Percentiles rank a stretch among this genome's conserved stretches.
Conservation (phyloP, 2,329 filamentous ascomycete genomes). For the Microcera coccophila region DNA sequence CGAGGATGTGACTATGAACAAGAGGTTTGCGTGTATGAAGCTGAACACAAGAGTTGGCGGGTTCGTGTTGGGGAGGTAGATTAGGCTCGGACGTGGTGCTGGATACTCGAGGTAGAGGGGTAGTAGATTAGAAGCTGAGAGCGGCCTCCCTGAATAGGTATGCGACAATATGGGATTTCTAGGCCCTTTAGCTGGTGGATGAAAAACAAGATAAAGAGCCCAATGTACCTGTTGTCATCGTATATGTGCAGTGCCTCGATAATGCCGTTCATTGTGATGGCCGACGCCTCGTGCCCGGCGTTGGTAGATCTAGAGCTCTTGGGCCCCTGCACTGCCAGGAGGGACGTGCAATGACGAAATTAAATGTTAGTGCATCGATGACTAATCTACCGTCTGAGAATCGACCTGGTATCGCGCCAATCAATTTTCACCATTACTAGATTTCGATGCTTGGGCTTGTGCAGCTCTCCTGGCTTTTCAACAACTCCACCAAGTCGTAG, state of each 20-base stretch:
- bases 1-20: constrained; percentile 82
- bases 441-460: constrained; percentile 5
- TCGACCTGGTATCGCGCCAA: constrained; percentile 11
- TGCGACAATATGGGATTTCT: constrained; percentile 86
- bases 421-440: constrained; percentile 14
- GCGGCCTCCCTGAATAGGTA: constrained; percentile 77
- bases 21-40: constrained; percentile 77
- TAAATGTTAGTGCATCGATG: constrained; percentile 16
- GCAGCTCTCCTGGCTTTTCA: constrained; percentile 16
- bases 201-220: background rate
- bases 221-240: constrained; percentile 80
- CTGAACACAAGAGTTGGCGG: constrained; percentile 88
- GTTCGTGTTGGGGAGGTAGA: constrained; percentile 77
- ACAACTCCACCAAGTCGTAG: background rate
- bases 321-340: constrained; percentile 10
- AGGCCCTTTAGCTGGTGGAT: constrained; percentile 23
- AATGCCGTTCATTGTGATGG: constrained; percentile 68
- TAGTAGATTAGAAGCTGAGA: constrained; percentile 70
- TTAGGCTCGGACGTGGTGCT: constrained; percentile 74
- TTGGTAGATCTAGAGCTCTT: constrained; percentile 16
- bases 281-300: constrained; percentile 26
- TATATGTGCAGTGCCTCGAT: constrained; percentile 96
- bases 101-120: constrained; percentile 84
- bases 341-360: constrained; percentile 32
- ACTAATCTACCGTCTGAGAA: constrained; percentile 22